Evolutionary conservation across 2,329 filamentous ascomycete species (phyloP), one percentile per base, ranked within the genome.

Genomic region (Alternaria metachromatica): DNA sequence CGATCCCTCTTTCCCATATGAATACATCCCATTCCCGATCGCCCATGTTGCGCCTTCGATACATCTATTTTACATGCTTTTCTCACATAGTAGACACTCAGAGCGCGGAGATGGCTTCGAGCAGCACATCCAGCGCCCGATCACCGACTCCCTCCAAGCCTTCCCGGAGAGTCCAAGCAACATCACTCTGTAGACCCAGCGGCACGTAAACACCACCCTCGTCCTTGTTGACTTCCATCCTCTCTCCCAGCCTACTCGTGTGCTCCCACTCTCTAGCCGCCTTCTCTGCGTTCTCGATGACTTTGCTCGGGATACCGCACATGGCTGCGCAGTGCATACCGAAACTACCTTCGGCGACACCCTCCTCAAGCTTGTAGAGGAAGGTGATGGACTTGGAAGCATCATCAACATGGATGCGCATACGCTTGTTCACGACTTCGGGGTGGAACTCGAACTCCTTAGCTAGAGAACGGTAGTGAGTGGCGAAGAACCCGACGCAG

Each of bases 321-420:
- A 99, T 99, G 64, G 93, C 91, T 1, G 96, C 96, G 77, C 96
- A 99, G 80, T 99, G 96, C 96, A 99, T 99, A 73, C 96, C 96
- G 76, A 98, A 99, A 75, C 93, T 97, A 15, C 96, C 96, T 80
- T 98, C 94, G 0, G 96, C 96, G 10, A 98, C 93, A 2, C 96
- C 96, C 13, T 93, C 88, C 80, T 98, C 96, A 0, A 99, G 87
- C 75, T 93, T 94, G 83, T 99, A 99, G 59, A 99, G 80, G 82
- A 99, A 99, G 0, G 95, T 97, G n/a, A 99, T 90, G n/a, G 90
- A 89, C 23, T 93, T 88, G 62, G 93, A 87, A 50, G 86, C 87
- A 5, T 96, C 92, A 68, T 99, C 95, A 2, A 99, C 96, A 62
- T 94, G 88, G 62, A 99, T 98, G 66, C 93, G 92, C 96, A 99